Base-by-base conservation (phyloP, 345 rosid genomes). In the Tarenaya hassleriana region DNA sequence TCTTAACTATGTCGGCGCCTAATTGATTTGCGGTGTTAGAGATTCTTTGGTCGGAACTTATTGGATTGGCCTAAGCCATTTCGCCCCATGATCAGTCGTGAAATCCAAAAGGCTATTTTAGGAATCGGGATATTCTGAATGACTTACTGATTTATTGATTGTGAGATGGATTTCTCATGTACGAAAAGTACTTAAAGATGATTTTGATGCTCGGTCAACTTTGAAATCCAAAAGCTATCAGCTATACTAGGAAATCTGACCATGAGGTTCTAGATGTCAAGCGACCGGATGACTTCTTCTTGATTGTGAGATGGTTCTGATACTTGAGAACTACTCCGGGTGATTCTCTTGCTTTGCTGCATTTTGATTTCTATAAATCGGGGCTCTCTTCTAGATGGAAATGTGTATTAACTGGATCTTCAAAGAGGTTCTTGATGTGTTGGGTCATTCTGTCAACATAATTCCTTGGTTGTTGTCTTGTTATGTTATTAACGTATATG, bases 311-410 rank as follows among this genome's bases (percentile, higher is more conserved):
- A 56, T 57, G 14, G 3, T 21, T 55, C 37, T 37, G 31, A 7
- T 50, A 12, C 34, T 11, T 17, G 29, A 21, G 37, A 20, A 9
- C 3, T 31, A 54, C 24, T 41, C 49, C 49, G 7, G 42, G 29
- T 38, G 40, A 24, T 24, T 24, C 29, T 24, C 29, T 24, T 24
- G 5, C 37, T 50, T 61, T 27, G 9, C 31, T 14, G 11, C 19
- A 24, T 53, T 53, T 14, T 53, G 11, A 32, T 62, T 53, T 61
- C 35, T 43, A 1, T 20, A 4, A 19, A n/a, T n/a, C n/a, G 47
- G 45, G 2, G 24, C 20, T 52, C 50, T 47, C 54, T 33, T 45
- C 33, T 14, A 10, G 40, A 31, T 44, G 42, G 15, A 57, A 16
- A 37, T 61, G 47, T 16, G 7, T 62, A 45, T 47, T 19, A 13